Evolutionary conservation across 805 yeast genomes (phyloP), one percentile per base, ranked within the genome.

Genomic region (Candida oleophila): DNA sequence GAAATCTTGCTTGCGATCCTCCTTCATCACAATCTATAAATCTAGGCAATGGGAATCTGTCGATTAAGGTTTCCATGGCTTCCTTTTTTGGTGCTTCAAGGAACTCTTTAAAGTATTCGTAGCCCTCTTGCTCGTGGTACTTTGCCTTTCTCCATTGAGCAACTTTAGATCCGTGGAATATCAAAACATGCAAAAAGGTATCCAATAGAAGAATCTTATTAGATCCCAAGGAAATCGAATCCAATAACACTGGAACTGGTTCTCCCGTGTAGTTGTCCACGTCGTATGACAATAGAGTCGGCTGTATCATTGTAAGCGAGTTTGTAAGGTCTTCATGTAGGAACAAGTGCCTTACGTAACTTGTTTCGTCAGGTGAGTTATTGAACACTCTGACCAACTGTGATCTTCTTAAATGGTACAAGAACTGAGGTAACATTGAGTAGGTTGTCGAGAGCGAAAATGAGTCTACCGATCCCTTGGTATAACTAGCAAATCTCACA

Each of bases 1-100:
- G 68, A 60, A 83, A 83, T 63, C 89, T 73, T 0, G 89, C 88
- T 58, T 83, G 89, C 0, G 88, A 82, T 3, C 88, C 89, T 45
- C 88, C 88, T 60, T 83, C 88, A 55, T 83, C 87, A 21, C 87
- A 81, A 57, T 83, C 88, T 44, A 83, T 81, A 54, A 82, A 83
- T 55, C 89, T 71, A 3, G 89, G 89, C 50, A 83, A 70, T 44
- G 89, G 89, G 69, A 80, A 83, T 54, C 89, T 66, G 55, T 83
- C 89, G 49, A 80, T 71, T 35, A 83, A 68, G 30, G 84, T 71
- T 42, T 80, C 83, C 49, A 84, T 81, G 9, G 88, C 89, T 54
- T 83, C 89, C 46, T 68, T 63, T 55, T 82, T 78, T 15, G 89
- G 89, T 22, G 74, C 76, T 45, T 79, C 83, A 47, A 83, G 66